These are phyloP conservation scores for Ilex paraguariensis DNA, from an alignment of 305 asterid genomes.

Conservation along the genomic window DNA sequence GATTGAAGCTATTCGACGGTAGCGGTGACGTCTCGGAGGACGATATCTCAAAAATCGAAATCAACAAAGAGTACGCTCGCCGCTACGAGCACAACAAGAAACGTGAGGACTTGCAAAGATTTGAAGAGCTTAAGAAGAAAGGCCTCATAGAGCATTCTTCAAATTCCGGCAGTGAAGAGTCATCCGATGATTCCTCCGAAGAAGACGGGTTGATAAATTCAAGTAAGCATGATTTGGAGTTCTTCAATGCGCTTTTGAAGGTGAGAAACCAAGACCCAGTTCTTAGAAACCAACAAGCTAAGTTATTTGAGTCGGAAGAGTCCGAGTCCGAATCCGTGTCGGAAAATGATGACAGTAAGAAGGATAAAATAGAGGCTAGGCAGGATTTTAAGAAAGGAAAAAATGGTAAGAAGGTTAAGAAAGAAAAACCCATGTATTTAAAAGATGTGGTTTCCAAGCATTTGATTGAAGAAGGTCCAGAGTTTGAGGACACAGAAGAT, in stretches of 20 bases:
- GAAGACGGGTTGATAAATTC: background rate
- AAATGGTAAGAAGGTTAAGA: slow-evolving; percentile 14
- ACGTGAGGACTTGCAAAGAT: slow-evolving; percentile 72
- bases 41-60: slow-evolving; percentile 47
- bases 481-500: slow-evolving; percentile 34
- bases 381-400: slow-evolving; percentile 12
- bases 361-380: slow-evolving; percentile 6
- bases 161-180: slow-evolving; percentile 19
- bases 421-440: slow-evolving; percentile 64
- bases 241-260: slow-evolving; percentile 58
- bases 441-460: slow-evolving; percentile 68
- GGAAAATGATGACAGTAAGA: slow-evolving; percentile 13
- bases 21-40: slow-evolving; percentile 21
- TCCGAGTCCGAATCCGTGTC: slow-evolving; percentile 30
- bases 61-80: slow-evolving; percentile 55
- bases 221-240: slow-evolving; percentile 28
- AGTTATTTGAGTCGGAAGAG: slow-evolving; percentile 33
- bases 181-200: background rate
- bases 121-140: slow-evolving; percentile 61
- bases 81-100: slow-evolving; percentile 71
- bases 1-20: slow-evolving; percentile 45
- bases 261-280: slow-evolving; percentile 61
- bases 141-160: slow-evolving; percentile 40
- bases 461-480: slow-evolving; percentile 71
- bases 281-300: slow-evolving; percentile 49